phyloP scores from a whole-genome alignment of 73 alveolate species.

The Paramecium octaurelia region DNA sequence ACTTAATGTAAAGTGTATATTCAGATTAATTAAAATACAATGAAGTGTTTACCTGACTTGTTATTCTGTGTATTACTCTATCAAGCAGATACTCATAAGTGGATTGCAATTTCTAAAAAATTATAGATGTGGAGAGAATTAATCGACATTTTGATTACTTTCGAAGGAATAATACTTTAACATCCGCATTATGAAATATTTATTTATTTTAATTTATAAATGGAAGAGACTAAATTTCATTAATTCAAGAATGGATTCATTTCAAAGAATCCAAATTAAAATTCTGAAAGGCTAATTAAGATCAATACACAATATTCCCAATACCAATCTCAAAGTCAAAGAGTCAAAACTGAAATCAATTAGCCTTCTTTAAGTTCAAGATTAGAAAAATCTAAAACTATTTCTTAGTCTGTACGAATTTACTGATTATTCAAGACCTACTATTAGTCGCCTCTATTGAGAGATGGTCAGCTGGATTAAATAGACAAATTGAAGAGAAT shows the following conservation, averaged over 20 bases:
- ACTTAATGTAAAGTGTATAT: too few relatives aligned
- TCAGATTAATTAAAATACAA: too few relatives aligned
- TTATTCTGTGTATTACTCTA: not conserved
- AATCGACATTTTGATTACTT: not conserved
- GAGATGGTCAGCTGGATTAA: not conserved
- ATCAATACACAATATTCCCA: not conserved
- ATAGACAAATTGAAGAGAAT: not conserved
- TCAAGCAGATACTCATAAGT: too few relatives aligned
- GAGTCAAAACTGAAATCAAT: not conserved
- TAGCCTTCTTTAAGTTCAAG: not conserved
- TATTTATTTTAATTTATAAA: not conserved
- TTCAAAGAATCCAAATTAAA: not conserved
- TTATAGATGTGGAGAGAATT: not conserved
- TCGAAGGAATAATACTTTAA: not conserved
- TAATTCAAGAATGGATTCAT: not conserved
- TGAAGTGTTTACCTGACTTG: not conserved
- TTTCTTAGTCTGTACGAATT: not conserved
- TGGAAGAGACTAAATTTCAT: slow-evolving; percentile 7
- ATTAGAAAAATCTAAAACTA: slow-evolving; percentile 5
- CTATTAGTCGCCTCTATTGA: not conserved
- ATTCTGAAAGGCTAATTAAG: not conserved
- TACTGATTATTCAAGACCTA: not conserved
- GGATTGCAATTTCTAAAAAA: not conserved
- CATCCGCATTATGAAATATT: not conserved
- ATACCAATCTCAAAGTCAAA: not conserved